Evolutionary conservation across 139 green algal species (phyloP).

Genomic region (Ulvella scutata): DNA sequence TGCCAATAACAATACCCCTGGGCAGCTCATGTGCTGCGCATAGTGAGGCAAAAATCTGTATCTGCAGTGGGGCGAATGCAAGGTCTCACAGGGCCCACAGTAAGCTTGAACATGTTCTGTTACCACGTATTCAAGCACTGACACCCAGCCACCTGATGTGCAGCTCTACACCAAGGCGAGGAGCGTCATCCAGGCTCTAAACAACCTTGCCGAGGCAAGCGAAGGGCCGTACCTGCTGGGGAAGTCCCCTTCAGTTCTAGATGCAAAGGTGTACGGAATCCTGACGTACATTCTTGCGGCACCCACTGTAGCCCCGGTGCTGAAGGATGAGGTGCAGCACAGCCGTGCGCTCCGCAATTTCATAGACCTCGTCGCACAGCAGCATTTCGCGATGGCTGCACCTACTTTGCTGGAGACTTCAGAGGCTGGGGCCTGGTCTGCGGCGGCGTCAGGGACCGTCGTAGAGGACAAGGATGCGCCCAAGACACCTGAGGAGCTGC

Average conservation of each 20-base stretch:
- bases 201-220: not conserved
- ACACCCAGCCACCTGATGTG: too few species aligned
- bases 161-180: not conserved
- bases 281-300: not conserved
- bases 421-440: not conserved
- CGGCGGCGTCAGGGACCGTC: not conserved
- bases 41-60: too few species aligned
- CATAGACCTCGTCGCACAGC: not conserved
- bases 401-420: not conserved
- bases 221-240: not conserved
- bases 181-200: not conserved
- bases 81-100: too few species aligned
- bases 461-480: not conserved
- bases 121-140: too few species aligned
- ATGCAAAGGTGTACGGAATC: not conserved
- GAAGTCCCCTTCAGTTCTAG: not conserved
- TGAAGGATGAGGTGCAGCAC: conserved; percentile 1
- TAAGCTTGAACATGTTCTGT: too few species aligned
- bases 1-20: too few species aligned
- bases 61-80: too few species aligned
- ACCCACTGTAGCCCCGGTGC: not conserved
- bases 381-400: not conserved
- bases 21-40: too few species aligned
- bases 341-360: not conserved
- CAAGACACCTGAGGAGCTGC: not conserved